A percentile compares a stretch with the other conserved stretches of the same genome.
Conservation (phyloP, 148 eudicot species). For the Rhododendron vialii region DNA sequence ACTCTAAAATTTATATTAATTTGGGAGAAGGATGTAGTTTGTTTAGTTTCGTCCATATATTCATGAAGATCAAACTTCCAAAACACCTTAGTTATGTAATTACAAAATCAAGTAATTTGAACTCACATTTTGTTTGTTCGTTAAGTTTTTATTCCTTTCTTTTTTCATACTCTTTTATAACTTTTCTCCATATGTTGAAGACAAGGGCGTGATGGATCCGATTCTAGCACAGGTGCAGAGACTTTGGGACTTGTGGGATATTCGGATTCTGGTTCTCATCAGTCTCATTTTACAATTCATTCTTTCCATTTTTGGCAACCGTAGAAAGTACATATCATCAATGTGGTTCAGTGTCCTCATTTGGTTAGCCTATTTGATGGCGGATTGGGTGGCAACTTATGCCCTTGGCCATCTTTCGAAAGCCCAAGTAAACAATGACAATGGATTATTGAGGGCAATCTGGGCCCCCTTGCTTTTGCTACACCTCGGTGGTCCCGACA, state of each 20-base stretch:
- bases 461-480: not conserved
- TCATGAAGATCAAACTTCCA: not conserved
- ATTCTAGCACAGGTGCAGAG: not conserved
- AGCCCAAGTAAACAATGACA: not conserved
- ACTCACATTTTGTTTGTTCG: not conserved
- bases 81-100: not conserved
- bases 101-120: no score
- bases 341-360: not conserved
- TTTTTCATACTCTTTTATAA: not conserved
- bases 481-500: not conserved
- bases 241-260: not conserved
- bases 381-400: not conserved
- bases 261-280: not conserved
- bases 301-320: not conserved
- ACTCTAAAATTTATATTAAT: no score
- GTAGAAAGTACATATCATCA: not conserved
- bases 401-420: not conserved
- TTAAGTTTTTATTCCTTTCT: not conserved
- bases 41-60: not conserved
- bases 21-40: not conserved
- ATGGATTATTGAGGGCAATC: not conserved
- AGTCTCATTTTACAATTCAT: not conserved
- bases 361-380: not conserved
- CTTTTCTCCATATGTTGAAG: not conserved
- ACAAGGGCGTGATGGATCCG: not conserved